These are phyloP conservation scores for Neocatenulostroma microsporum DNA, from an alignment of 2,329 filamentous ascomycete species.

Conservation along the genomic window DNA sequence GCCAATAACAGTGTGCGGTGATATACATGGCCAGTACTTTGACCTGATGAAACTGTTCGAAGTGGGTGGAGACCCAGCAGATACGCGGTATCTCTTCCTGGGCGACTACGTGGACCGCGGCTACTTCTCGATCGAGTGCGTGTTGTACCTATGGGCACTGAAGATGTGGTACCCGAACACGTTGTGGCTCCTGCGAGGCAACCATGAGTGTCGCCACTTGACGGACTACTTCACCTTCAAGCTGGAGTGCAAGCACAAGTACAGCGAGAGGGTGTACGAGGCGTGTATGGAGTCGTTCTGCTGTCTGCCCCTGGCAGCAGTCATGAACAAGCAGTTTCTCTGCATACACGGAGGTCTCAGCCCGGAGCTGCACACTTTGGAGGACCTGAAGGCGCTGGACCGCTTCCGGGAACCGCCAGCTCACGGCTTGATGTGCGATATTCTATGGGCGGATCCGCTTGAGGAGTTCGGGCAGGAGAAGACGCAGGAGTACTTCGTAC, in stretches of 20 bases:
- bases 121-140: slow-evolving; percentile 97
- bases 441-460: slow-evolving; percentile 95
- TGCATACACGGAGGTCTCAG: slow-evolving; percentile 91
- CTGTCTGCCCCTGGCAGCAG: slow-evolving; percentile 79
- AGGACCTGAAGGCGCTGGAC: slow-evolving; percentile 95
- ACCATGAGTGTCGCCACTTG: slow-evolving; percentile 92
- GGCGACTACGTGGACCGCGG: slow-evolving; percentile 97
- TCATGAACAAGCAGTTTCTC: slow-evolving; percentile 85
- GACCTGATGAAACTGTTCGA: slow-evolving; percentile 95
- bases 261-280: slow-evolving; percentile 93
- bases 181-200: slow-evolving; percentile 95
- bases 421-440: slow-evolving; percentile 97
- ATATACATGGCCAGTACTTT: slow-evolving; percentile 97
- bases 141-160: slow-evolving; percentile 85
- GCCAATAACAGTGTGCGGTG: slow-evolving; percentile 87
- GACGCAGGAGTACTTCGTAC: slow-evolving; percentile 92
- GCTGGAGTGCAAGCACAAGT: slow-evolving; percentile 96
- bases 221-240: slow-evolving; percentile 98
- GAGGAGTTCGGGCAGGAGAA: slow-evolving; percentile 99
- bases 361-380: slow-evolving; percentile 89
- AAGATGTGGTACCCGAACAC: slow-evolving; percentile 80
- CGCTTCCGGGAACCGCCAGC: slow-evolving; percentile 96
- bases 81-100: slow-evolving; percentile 95
- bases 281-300: slow-evolving; percentile 98
- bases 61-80: slow-evolving; percentile 74